These are phyloP conservation scores for Terana coerulea DNA, from an alignment of 768 basidiomycete genomes.

Conservation along the genomic window DNA sequence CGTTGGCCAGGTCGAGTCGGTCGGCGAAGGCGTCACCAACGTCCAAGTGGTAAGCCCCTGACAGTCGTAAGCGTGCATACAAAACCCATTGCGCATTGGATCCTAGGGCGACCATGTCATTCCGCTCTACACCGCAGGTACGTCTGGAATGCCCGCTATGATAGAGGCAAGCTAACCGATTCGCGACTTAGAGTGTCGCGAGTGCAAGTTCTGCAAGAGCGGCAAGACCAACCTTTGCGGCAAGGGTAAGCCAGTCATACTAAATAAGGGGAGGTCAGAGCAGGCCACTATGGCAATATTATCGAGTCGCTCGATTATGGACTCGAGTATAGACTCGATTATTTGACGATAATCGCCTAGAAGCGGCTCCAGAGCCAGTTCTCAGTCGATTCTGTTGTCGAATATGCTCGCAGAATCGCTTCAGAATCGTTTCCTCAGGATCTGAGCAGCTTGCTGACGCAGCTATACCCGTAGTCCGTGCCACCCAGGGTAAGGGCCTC, in stretches of 20 bases:
- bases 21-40: slow-evolving; percentile 91
- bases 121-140: slow-evolving; percentile 93
- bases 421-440: no score
- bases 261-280: no score
- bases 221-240: slow-evolving; percentile 99
- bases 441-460: not conserved
- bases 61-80: not conserved
- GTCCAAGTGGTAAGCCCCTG: slow-evolving; percentile 47
- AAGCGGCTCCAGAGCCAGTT: no score
- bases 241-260: slow-evolving; percentile 49
- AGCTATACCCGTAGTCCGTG: slow-evolving; percentile 65
- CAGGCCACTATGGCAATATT: no score
- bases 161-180: no score
- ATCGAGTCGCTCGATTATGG: no score
- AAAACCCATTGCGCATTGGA: not conserved
- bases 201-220: slow-evolving; percentile 99
- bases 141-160: not conserved
- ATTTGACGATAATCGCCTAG: no score
- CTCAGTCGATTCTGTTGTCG: no score
- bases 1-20: slow-evolving; percentile 78
- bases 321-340: no score
- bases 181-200: slow-evolving; percentile 69
- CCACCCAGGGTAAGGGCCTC: slow-evolving; percentile 89
- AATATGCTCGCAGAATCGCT: no score
- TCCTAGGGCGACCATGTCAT: slow-evolving; percentile 90